Evolutionary conservation across 1,139 yeast species (phyloP).

Genomic region (Yamadazyma trypodendri): DNA sequence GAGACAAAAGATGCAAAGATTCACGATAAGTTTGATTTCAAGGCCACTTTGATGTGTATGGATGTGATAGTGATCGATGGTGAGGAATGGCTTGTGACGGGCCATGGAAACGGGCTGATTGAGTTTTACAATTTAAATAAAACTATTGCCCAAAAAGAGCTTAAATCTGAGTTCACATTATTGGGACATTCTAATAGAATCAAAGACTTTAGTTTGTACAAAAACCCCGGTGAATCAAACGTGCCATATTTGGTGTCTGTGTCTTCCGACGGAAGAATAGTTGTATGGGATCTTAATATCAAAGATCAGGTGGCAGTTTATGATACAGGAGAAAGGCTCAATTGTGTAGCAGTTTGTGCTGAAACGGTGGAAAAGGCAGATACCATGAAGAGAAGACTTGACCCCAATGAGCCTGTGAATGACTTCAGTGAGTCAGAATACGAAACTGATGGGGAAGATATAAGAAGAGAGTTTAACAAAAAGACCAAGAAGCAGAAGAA

Average conservation of each 20-base stretch:
- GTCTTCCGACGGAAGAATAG: slow-evolving; percentile 90
- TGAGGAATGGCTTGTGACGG: slow-evolving; percentile 60
- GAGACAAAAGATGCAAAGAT: slow-evolving; percentile 64
- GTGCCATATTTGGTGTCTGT: slow-evolving; percentile 67
- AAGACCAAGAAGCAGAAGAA: slow-evolving; percentile 43
- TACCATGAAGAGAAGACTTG: slow-evolving; percentile 67
- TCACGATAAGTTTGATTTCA: slow-evolving; percentile 46
- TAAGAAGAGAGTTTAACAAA: slow-evolving; percentile 41
- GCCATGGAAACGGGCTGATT: slow-evolving; percentile 74
- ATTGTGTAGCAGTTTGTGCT: slow-evolving; percentile 76
- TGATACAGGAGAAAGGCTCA: slow-evolving; percentile 89
- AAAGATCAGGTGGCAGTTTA: slow-evolving; percentile 87
- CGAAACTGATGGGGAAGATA: slow-evolving; percentile 59
- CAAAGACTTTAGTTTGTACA: slow-evolving; percentile 65
- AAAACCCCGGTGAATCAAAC: slow-evolving; percentile 35
- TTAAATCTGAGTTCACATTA: slow-evolving; percentile 53
- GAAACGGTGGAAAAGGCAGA: slow-evolving; percentile 74
- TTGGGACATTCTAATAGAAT: slow-evolving; percentile 85
- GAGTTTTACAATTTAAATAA: slow-evolving; percentile 45
- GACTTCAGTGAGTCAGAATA: slow-evolving; percentile 62
- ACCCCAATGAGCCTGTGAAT: slow-evolving; percentile 26
- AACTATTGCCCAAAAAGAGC: slow-evolving; percentile 21
- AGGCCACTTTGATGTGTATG: slow-evolving; percentile 67
- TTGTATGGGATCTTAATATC: slow-evolving; percentile 74
- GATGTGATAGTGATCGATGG: slow-evolving; percentile 47